These are phyloP conservation scores for Neopestalotiopsis rosae DNA, from an alignment of 2,329 filamentous ascomycete genomes.

Conservation along the genomic window DNA sequence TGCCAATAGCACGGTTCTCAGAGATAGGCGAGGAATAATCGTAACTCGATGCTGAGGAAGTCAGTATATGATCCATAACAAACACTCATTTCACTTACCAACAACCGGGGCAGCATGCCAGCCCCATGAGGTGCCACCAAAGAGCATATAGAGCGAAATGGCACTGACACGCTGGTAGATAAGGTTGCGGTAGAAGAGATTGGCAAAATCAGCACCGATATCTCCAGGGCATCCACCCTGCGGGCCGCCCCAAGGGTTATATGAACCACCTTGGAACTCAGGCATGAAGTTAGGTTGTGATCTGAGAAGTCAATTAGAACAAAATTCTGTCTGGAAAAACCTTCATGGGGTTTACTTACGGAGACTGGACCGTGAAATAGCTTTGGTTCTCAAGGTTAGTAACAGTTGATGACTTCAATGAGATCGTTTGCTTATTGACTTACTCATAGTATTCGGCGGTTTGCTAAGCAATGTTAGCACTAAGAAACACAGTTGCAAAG, in stretches of 20 bases:
- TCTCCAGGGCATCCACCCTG: conserved; percentile 58
- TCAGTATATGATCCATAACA: not conserved
- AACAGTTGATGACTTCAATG: not conserved
- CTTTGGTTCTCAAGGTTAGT: conserved; percentile 17
- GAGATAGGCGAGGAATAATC: conserved; percentile 68
- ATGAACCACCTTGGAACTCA: conserved; percentile 65
- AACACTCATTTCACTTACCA: conserved; percentile 20
- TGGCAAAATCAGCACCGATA: conserved; percentile 64
- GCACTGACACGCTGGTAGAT: conserved; percentile 64
- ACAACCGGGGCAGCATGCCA: conserved; percentile 62
- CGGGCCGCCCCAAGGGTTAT: conserved; percentile 67
- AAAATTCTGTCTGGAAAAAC: not conserved
- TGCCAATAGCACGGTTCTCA: conserved; percentile 60
- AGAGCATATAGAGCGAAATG: conserved; percentile 69
- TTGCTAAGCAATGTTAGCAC: conserved; percentile 21
- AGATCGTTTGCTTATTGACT: conserved; percentile 12
- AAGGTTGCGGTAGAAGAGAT: conserved; percentile 68
- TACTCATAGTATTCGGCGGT: conserved; percentile 30
- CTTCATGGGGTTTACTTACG: conserved; percentile 25
- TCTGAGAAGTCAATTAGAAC: conserved; percentile 18
- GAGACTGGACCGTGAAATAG: conserved; percentile 38
- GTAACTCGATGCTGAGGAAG: conserved; percentile 57
- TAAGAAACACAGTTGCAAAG: not conserved
- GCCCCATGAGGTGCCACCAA: conserved; percentile 69
- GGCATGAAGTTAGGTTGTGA: conserved; percentile 60